phyloP scores from a whole-genome alignment of 345 rosid genomes.

The Euphorbia lathyris region DNA sequence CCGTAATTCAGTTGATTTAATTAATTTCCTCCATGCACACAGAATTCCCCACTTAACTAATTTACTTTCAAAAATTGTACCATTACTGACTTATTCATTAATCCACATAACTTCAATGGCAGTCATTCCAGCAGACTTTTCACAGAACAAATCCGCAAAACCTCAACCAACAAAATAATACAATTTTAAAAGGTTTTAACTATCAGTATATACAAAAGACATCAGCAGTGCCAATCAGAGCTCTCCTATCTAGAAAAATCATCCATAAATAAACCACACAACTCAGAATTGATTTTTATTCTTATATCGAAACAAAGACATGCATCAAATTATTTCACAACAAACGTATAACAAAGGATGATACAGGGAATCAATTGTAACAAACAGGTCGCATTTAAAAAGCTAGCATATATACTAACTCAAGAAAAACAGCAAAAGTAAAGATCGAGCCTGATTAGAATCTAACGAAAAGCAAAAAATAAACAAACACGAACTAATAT shows the following conservation, averaged over 20 bases:
- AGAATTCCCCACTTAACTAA: too few species aligned
- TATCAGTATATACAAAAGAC: background rate
- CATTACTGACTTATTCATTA: background rate
- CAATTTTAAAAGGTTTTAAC: background rate
- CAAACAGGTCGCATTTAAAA: background rate
- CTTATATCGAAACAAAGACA: background rate
- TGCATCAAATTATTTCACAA: background rate
- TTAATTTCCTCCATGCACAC: background rate
- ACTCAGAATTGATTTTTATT: background rate
- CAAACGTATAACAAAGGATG: background rate
- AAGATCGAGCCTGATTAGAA: background rate
- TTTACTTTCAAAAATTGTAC: background rate
- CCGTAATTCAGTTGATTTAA: background rate
- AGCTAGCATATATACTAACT: background rate
- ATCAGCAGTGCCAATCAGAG: background rate
- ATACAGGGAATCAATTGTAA: background rate
- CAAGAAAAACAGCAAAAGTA: background rate
- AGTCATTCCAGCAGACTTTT: background rate
- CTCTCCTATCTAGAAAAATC: background rate
- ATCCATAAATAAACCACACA: background rate
- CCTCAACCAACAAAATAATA: background rate
- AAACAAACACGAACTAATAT: too few species aligned
- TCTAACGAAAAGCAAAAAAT: background rate
- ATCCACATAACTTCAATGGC: background rate
- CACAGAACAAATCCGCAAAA: background rate